Evolutionary conservation across 345 rosid species (phyloP), one percentile per base, ranked within the genome.

Genomic region (Sonneratia alba): DNA sequence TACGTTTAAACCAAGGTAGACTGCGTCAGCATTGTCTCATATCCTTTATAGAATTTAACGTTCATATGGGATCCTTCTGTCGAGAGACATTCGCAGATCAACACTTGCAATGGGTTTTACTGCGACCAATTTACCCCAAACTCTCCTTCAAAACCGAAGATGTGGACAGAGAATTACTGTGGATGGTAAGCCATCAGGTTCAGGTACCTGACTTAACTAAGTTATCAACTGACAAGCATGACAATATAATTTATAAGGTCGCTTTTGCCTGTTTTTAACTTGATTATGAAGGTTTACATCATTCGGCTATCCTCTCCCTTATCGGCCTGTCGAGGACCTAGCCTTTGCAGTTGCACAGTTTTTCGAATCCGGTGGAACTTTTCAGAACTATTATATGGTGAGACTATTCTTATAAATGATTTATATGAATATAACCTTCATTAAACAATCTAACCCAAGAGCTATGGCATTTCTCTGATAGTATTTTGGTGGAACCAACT

Each of bases 401-500:
- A 78, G 82, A 42, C 45, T 66, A 40, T 10, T 32, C 3, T 40
- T 56, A 32, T 49, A 19, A 19, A 65, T 65, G n/a, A 36, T n/a
- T 69, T n/a, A 69, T n/a, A n/a, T 21, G 9, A 2, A 19, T 47
- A 27, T 27, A 0, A 36, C 6, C 13, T 14, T 18, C 53, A 15
- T 7, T 48, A 36, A 18, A 34, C 49, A 7, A 8, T 48, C 59
- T 14, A 13, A 36, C 15, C 36, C 45, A n/a, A 27, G 32, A 27
- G 32, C 0, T 27, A 27, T 27, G 32, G 32, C 72, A 68, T 65
- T 75, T 69, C 53, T 37, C 59, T 62, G 75, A 79, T 79, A 88
- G 90, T 88, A 86, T 77, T 88, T 88, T 70, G 92, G 92, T 12
- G 92, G 90, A 75, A 88, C 87, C 76, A 88, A 86, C 81, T 86